Conservation (phyloP, 352 stramenopile species). For the Globisporangium solare region DNA sequence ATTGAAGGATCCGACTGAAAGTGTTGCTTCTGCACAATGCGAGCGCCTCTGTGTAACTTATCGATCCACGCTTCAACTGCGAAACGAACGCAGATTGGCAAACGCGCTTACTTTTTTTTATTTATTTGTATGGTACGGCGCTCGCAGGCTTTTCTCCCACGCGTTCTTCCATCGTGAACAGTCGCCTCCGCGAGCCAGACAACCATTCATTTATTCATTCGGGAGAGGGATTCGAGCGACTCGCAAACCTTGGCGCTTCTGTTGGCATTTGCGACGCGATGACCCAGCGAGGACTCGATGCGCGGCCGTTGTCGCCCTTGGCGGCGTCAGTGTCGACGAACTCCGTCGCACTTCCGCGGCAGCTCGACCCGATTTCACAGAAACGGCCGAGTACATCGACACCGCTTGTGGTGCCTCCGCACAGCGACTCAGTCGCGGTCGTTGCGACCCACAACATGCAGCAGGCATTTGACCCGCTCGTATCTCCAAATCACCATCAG, state of each 20-base stretch:
- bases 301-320: background rate
- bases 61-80: too few species aligned
- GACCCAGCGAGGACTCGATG: conserved; percentile 1
- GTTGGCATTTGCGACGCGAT: background rate
- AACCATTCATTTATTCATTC: too few species aligned
- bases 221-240: too few species aligned
- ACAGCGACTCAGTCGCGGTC: background rate
- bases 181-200: too few species aligned
- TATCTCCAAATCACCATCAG: background rate
- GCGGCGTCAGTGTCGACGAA: background rate
- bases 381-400: background rate
- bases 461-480: background rate
- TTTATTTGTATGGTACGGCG: too few species aligned
- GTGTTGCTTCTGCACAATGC: too few species aligned
- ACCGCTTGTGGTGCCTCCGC: background rate
- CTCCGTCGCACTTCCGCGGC: background rate
- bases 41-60: too few species aligned
- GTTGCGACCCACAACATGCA: conserved; percentile 2
- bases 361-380: conserved; percentile 9
- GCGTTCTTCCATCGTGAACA: too few species aligned
- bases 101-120: too few species aligned
- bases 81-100: too few species aligned
- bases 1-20: too few species aligned
- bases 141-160: too few species aligned
- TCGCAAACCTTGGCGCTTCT: background rate